These are phyloP conservation scores for Falciphora oryzae DNA, from an alignment of 2,329 filamentous ascomycete species.

Conservation along the genomic window DNA sequence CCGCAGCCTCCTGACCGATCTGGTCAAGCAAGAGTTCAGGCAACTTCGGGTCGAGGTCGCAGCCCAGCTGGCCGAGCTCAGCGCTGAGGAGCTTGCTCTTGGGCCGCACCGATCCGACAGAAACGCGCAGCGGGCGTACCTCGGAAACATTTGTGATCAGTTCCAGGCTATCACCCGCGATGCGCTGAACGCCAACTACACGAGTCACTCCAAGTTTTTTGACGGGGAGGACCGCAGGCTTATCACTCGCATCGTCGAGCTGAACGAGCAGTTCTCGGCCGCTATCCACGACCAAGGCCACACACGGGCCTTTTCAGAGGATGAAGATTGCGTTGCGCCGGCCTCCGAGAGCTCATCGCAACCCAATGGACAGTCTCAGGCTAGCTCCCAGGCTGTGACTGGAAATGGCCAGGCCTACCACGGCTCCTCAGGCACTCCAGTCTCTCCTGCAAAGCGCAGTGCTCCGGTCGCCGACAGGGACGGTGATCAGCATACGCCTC, in stretches of 20 bases:
- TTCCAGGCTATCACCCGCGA: slow-evolving; percentile 24
- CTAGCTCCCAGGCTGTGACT: too few species aligned
- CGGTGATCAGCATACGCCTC: too few species aligned
- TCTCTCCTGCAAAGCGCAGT: too few species aligned
- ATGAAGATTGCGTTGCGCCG: too few species aligned
- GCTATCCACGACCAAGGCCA: slow-evolving; percentile 25
- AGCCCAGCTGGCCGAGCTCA: slow-evolving; percentile 11
- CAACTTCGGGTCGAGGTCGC: slow-evolving; percentile 28
- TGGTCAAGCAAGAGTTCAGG: slow-evolving; percentile 33
- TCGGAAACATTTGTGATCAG: slow-evolving; percentile 23
- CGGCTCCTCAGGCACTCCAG: too few species aligned
- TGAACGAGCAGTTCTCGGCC: slow-evolving; percentile 31
- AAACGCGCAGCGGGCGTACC: slow-evolving; percentile 27
- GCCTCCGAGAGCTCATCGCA: too few species aligned
- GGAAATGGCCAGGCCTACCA: too few species aligned
- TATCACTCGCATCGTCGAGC: slow-evolving; percentile 30
- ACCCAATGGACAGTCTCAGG: too few species aligned
- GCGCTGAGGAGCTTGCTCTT: slow-evolving; percentile 21
- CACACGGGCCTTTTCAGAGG: slow-evolving; percentile 29
- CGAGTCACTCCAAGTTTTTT: slow-evolving; percentile 24
- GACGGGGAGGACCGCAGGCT: slow-evolving; percentile 24
- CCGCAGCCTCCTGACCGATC: slow-evolving; percentile 30
- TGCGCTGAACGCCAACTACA: slow-evolving; percentile 32
- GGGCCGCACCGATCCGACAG: slow-evolving; percentile 24
- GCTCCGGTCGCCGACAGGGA: too few species aligned